These are phyloP conservation scores for Trichosporon ovoides DNA, from an alignment of 1,284 basidiomycete species.

Conservation along the genomic window DNA sequence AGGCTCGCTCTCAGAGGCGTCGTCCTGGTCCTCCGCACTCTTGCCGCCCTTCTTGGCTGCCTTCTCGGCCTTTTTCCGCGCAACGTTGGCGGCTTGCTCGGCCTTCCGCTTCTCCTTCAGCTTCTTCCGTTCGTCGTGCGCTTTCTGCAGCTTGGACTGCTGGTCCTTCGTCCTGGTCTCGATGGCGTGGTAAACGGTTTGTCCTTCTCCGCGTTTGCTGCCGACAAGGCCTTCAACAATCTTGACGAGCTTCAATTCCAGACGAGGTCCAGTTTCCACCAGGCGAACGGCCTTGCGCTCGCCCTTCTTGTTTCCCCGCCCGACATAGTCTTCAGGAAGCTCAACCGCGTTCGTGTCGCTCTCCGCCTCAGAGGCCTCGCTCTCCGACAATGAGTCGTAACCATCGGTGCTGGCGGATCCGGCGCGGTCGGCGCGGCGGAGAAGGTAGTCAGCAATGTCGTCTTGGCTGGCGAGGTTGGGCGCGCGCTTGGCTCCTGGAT, in stretches of 20 bases:
- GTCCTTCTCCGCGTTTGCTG: conserved; percentile 59
- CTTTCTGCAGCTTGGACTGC: conserved; percentile 59
- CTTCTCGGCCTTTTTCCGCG: conserved; percentile 61
- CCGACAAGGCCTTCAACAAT: conserved; percentile 90
- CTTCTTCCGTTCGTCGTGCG: conserved; percentile 69
- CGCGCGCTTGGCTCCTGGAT: conserved; percentile 42
- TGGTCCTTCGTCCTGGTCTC: conserved; percentile 70
- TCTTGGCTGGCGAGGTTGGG: conserved; percentile 81
- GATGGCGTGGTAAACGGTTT: conserved; percentile 86
- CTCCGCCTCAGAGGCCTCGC: conserved; percentile 62
- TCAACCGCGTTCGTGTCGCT: conserved; percentile 68
- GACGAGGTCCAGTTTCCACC: conserved; percentile 89
- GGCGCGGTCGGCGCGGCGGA: conserved; percentile 56
- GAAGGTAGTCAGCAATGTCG: conserved; percentile 92
- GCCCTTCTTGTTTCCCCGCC: conserved; percentile 86
- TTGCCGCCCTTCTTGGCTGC: conserved; percentile 33
- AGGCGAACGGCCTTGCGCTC: conserved; percentile 83
- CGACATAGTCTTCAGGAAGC: conserved; percentile 87
- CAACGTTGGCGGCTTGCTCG: conserved; percentile 82
- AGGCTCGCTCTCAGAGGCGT: conserved; percentile 45
- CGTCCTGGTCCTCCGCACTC: conserved; percentile 40
- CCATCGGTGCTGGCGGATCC: conserved; percentile 55
- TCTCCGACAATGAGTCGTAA: conserved; percentile 70
- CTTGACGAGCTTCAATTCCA: conserved; percentile 90
- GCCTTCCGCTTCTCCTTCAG: conserved; percentile 68